Percentiles rank a stretch among this genome's conserved stretches.
phyloP scores from a whole-genome alignment of 768 basidiomycete genomes.

The Lentinus tigrinus region DNA sequence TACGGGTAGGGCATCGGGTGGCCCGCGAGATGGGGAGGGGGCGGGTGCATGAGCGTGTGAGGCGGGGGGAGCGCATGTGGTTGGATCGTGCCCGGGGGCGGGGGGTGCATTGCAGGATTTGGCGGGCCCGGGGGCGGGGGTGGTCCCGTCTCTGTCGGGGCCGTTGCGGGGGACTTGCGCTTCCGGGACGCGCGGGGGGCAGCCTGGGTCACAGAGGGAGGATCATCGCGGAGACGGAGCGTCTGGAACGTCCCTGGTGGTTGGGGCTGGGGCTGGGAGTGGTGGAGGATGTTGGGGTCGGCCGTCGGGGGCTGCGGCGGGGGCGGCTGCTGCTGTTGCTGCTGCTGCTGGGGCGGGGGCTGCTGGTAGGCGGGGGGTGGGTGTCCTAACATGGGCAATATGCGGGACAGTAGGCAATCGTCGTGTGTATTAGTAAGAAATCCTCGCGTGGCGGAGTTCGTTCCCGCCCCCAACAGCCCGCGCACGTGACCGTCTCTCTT shows the following conservation, averaged over 20 bases:
- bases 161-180: constrained; percentile 63
- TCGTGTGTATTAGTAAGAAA: constrained; percentile 35
- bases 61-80: constrained; percentile 42
- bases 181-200: constrained; percentile 53
- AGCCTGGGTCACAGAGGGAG: constrained; percentile 34
- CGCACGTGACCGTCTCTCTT: constrained; percentile 11
- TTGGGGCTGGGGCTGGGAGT: constrained; percentile 16
- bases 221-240: constrained; percentile 60
- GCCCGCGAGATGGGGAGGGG: constrained; percentile 27
- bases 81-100: constrained; percentile 30
- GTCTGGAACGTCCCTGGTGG: constrained; percentile 19
- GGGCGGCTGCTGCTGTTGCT: constrained; percentile 18
- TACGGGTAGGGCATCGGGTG: constrained; percentile 34
- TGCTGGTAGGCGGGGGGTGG: constrained; percentile 29
- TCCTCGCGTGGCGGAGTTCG: constrained; percentile 24
- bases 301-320: constrained; percentile 14
- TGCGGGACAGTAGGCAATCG: constrained; percentile 24
- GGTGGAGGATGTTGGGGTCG: constrained; percentile 19
- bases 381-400: constrained; percentile 33
- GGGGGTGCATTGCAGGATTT: constrained; percentile 44
- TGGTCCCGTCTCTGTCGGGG: constrained; percentile 27
- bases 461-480: constrained; percentile 6
- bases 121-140: constrained; percentile 35
- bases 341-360: constrained; percentile 23
- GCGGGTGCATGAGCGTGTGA: constrained; percentile 30